These are phyloP conservation scores for Phytophthora kernoviae DNA, from an alignment of 352 stramenopile species.

Conservation along the genomic window DNA sequence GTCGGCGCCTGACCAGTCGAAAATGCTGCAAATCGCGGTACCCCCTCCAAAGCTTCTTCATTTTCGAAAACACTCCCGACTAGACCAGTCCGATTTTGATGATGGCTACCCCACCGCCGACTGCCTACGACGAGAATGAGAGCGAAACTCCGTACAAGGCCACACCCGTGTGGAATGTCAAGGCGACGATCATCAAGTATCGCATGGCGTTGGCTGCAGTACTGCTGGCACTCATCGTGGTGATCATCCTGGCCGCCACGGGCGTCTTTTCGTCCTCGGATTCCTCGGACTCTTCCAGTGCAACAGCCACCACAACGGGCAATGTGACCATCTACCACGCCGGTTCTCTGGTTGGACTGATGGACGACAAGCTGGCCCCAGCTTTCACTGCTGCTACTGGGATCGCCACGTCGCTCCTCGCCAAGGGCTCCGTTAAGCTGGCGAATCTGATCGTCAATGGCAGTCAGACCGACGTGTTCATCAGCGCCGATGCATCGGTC, in stretches of 20 bases:
- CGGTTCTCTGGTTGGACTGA: conserved; percentile 33
- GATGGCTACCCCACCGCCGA: not conserved
- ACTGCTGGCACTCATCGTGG: conserved; percentile 26
- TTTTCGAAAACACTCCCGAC: conserved; percentile 12
- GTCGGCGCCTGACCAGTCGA: not conserved
- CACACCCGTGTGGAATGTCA: conserved; percentile 37
- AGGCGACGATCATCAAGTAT: conserved; percentile 40
- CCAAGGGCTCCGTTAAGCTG: conserved; percentile 39
- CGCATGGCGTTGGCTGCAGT: conserved; percentile 29
- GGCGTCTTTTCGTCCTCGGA: conserved; percentile 31
- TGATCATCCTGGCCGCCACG: conserved; percentile 27
- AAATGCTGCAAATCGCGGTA: not conserved
- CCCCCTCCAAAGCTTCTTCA: not conserved
- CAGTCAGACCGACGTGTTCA: conserved; percentile 37
- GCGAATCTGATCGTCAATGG: conserved; percentile 36
- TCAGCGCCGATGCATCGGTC: conserved; percentile 38
- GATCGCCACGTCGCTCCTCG: conserved; percentile 30
- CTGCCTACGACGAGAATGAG: conserved; percentile 13
- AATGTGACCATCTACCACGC: conserved; percentile 44
- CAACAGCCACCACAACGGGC: conserved; percentile 8
- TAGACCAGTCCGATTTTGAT: conserved; percentile 1
- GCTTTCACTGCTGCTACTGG: conserved; percentile 36
- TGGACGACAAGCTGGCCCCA: conserved; percentile 30
- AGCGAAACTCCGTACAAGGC: conserved; percentile 35
- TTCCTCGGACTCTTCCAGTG: conserved; percentile 11